Base-by-base conservation (phyloP, 495 filamentous ascomycete genomes). In the Aspergillus asperescens region DNA sequence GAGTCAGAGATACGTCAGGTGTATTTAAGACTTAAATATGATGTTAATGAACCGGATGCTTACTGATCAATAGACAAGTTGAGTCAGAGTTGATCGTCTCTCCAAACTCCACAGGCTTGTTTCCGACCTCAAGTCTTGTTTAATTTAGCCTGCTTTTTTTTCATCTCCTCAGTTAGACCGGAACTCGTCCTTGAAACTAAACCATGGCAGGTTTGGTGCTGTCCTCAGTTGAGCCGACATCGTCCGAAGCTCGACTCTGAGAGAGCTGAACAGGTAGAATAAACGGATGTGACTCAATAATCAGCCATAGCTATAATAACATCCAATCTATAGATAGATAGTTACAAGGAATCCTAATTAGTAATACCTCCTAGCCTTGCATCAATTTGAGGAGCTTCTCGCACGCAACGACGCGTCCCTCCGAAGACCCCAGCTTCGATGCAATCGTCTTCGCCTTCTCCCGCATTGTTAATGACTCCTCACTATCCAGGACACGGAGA, bases 341-440 rank as follows among this genome's bases (percentile, higher is more conserved):
- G n/a, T n/a, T n/a, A n/a, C n/a, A n/a, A n/a, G n/a, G n/a, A n/a
- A n/a, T n/a, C n/a, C n/a, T n/a, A n/a, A n/a, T n/a, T n/a, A n/a
- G n/a, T n/a, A n/a, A n/a, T n/a, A n/a, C n/a, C n/a, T n/a, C 16
- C 18, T 54, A 42, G 28, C 12, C 38, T 16, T 39, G 42, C 10
- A 56, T 22, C 25, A 61, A 24, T 29, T 60, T 48, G 12, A 61
- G 39, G n/a, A 65, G 55, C 52, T 61, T 61, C 50, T 65, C 57
- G 16, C 56, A 61, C 1, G 63, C 60, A 16, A 65, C 27, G 18
- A 58, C 58, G 1, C 63, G 48, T 16, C 63, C 63, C 22, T 61
- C 53, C 22, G 43, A 46, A 9, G n/a, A 16, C 18, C 43, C 50
- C 41, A 61, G 37, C 22, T 56, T 31, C 10, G 35, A 29, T 5